Evolutionary conservation across 1,139 yeast species (phyloP).

Genomic region (Insectozyma bohioensis): DNA sequence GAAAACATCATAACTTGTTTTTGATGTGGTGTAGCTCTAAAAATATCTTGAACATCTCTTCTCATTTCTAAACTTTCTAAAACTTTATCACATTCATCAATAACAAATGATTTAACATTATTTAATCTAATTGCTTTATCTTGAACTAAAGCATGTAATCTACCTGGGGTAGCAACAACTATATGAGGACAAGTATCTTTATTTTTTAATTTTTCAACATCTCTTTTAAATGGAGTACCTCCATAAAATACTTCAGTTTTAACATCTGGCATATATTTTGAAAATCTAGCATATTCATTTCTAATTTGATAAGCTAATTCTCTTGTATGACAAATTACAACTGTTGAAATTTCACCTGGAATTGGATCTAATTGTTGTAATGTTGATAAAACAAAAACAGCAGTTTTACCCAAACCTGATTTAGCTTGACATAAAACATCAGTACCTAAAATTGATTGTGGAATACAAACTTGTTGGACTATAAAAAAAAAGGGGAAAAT

Average conservation of each 20-base stretch:
- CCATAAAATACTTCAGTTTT: conserved; percentile 97
- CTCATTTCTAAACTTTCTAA: conserved; percentile 93
- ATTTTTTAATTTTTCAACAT: conserved; percentile 83
- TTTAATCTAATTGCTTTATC: conserved; percentile 86
- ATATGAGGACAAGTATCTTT: conserved; percentile 96
- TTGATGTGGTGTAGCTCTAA: conserved; percentile 97
- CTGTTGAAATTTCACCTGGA: conserved; percentile 92
- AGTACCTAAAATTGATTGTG: conserved; percentile 96
- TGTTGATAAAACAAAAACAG: conserved; percentile 94
- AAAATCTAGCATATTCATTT: conserved; percentile 95
- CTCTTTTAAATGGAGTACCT: conserved; percentile 87
- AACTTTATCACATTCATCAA: conserved; percentile 98
- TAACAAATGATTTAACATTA: conserved; percentile 90
- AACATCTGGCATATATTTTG: conserved; percentile 98
- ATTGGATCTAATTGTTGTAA: conserved; percentile 97
- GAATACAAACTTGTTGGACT: conserved; percentile 98
- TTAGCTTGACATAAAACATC: conserved; percentile 98
- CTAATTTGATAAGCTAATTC: conserved; percentile 98
- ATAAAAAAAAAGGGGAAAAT: conserved; percentile 11
- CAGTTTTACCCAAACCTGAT: conserved; percentile 99
- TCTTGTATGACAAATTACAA: conserved; percentile 97
- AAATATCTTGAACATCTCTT: conserved; percentile 97
- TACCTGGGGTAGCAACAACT: conserved; percentile 98
- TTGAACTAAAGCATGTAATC: conserved; percentile 90
- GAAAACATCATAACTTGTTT: conserved; percentile 99